Evolutionary conservation across 2,329 filamentous ascomycete genomes (phyloP), one percentile per base, ranked within the genome.

Genomic region (Pseudogymnoascus sp.): DNA sequence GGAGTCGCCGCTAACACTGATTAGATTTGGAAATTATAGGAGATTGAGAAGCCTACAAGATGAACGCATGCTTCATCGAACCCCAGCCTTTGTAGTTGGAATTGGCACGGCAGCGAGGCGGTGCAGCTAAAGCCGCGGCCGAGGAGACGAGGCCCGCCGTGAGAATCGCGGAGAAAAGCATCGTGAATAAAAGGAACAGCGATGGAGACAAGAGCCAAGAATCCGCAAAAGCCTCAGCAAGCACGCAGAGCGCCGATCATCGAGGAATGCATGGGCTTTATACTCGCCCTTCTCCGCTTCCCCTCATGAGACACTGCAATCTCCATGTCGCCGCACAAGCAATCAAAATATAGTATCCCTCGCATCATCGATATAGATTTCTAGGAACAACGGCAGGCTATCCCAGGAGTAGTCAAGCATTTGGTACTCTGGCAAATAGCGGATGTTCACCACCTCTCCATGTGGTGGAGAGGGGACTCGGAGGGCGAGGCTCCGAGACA

Each of bases 51-150:
- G 37, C 66, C 76, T 64, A 79, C 76, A 79, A 79, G 54, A 77
- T 72, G 64, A 79, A 79, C 2, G 76, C 73, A 66, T 78, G 70
- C 67, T 78, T 77, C 65, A 79, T 71, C 36, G 71, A 69, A 5
- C 71, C 60, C 73, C 74, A 79, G 10, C 74, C 76, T 0, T 71
- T 70, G 75, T 76, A 78, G 48, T 71, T 65, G 3, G 64, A 54
- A 16, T 70, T 73, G 4, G 72, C 67, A 21, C 43, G 34, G 61
- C 73, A 75, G 25, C 48, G 48, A 57, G n/a, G 25, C 34, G 60
- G 23, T 23, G 60, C 10, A 37, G 34, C 31, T 11, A n/a, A 16
- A 13, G 48, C 48, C 10, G 25, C 48, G 25, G 48, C 48, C 25
- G 48, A 57, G 48, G 25, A 57, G n/a, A 31, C 48, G 10, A 57